These are phyloP conservation scores for Pythium folliculosum DNA, from an alignment of 352 stramenopile genomes.

Conservation along the genomic window DNA sequence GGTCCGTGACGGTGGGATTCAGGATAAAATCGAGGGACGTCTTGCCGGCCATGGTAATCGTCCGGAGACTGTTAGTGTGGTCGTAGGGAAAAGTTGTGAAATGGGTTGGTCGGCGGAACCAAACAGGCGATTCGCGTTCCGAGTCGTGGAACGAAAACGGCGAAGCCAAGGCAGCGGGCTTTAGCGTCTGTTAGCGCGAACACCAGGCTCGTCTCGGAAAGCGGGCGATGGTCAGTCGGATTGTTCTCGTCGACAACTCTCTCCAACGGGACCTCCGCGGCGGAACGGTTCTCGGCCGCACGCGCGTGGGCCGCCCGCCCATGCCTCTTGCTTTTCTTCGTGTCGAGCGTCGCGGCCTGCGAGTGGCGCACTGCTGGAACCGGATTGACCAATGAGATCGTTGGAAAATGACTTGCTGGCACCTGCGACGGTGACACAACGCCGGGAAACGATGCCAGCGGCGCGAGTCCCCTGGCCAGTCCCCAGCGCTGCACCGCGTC, in stretches of 20 bases:
- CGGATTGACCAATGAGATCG: conserved; percentile 23
- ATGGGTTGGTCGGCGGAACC: background rate
- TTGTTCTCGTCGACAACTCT: background rate
- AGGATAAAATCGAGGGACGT: conserved; percentile 27
- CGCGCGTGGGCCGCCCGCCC: background rate
- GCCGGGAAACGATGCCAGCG: background rate
- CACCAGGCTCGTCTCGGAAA: background rate
- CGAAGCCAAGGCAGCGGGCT: background rate
- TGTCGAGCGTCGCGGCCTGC: conserved; percentile 4
- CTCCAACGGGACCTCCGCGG: background rate
- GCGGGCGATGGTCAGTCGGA: background rate
- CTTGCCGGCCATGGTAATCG: conserved; percentile 15
- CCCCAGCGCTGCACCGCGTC: background rate
- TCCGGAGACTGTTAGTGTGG: background rate
- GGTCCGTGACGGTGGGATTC: conserved; percentile 10
- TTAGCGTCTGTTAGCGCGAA: too few relatives aligned
- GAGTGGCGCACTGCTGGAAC: conserved; percentile 14
- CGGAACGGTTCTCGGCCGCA: background rate
- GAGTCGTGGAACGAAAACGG: background rate
- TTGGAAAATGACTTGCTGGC: conserved; percentile 11
- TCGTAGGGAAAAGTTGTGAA: background rate
- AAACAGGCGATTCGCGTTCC: too few relatives aligned
- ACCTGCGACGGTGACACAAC: conserved; percentile 18
- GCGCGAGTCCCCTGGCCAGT: background rate
- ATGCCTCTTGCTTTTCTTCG: conserved; percentile 15